Percentiles rank a stretch among this genome's conserved stretches.
Evolutionary conservation across 1,139 yeast species (phyloP).

Genomic region (Pichia sp.): DNA sequence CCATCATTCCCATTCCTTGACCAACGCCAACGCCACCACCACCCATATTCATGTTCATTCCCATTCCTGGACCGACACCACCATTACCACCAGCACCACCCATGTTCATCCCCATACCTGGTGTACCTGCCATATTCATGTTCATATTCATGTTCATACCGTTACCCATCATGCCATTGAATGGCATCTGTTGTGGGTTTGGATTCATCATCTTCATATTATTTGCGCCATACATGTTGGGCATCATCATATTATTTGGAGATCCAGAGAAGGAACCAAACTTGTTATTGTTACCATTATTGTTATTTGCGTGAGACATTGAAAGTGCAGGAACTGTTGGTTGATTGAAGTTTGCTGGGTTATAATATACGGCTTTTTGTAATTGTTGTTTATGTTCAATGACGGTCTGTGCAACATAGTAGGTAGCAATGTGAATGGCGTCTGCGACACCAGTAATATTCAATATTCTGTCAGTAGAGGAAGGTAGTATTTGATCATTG

Average conservation of each 20-base stretch:
- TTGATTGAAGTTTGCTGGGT: conserved; percentile 45
- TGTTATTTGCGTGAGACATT: conserved; percentile 2
- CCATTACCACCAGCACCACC: not conserved
- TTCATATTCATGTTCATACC: too few relatives aligned
- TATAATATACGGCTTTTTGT: conserved; percentile 51
- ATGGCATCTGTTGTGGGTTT: not conserved
- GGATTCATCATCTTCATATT: conserved; percentile 7
- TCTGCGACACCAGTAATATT: conserved; percentile 77
- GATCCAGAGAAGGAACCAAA: conserved; percentile 4
- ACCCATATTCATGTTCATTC: conserved; percentile 1
- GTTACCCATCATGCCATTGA: conserved; percentile 4
- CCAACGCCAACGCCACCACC: not conserved
- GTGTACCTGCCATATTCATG: too few relatives aligned
- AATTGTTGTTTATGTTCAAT: conserved; percentile 51
- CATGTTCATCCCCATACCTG: not conserved
- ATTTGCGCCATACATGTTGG: conserved; percentile 18
- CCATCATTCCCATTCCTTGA: conserved; percentile 2
- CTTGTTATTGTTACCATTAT: conserved; percentile 2
- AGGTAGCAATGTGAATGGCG: conserved; percentile 79
- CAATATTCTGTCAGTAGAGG: conserved; percentile 72
- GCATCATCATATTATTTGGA: conserved; percentile 20
- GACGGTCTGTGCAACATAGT: conserved; percentile 62
- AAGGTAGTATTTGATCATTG: conserved; percentile 67
- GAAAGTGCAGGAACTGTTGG: conserved; percentile 13
- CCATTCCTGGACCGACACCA: too few relatives aligned